Conservation (phyloP, 2,329 filamentous ascomycete species). For the Epichloe elymi region DNA sequence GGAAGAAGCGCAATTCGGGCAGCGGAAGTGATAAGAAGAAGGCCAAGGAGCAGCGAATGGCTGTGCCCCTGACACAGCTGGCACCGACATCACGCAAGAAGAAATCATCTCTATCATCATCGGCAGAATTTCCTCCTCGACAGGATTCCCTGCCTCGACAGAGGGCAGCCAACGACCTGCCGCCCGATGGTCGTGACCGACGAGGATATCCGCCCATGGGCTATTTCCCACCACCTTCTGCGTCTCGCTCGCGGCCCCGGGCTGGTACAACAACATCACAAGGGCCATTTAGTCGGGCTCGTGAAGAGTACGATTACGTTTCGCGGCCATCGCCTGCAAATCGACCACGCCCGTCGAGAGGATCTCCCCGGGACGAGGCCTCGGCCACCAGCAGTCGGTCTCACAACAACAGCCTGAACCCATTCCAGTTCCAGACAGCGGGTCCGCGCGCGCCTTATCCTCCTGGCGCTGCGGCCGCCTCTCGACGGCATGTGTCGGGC, state of each 20-base stretch:
- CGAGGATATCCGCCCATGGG: slow-evolving; percentile 34
- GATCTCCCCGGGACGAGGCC: slow-evolving; percentile 20
- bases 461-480: slow-evolving; percentile 18
- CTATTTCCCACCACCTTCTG: slow-evolving; percentile 34
- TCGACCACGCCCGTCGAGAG: slow-evolving; percentile 20
- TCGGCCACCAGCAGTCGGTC: slow-evolving; percentile 15
- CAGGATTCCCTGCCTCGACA: slow-evolving; percentile 26
- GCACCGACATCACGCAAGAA: slow-evolving; percentile 28
- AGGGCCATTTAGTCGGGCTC: slow-evolving; percentile 19
- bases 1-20: slow-evolving; percentile 38
- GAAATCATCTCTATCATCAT: slow-evolving; percentile 12
- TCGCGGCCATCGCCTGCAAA: background rate
- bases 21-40: slow-evolving; percentile 23
- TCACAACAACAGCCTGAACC: slow-evolving; percentile 22
- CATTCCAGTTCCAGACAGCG: slow-evolving; percentile 40
- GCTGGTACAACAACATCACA: slow-evolving; percentile 29
- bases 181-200: slow-evolving; percentile 20
- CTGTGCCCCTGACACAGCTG: slow-evolving; percentile 40
- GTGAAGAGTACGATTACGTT: slow-evolving; percentile 31
- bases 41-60: slow-evolving; percentile 33
- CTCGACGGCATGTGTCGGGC: slow-evolving; percentile 26
- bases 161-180: slow-evolving; percentile 24
- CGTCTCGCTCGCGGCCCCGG: slow-evolving; percentile 26
- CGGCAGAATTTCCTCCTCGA: slow-evolving; percentile 9
- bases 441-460: slow-evolving; percentile 26